A percentile compares a stretch with the other conserved stretches of the same genome.
Evolutionary conservation across 2,329 filamentous ascomycete genomes (phyloP).

Genomic region (Chalaropsis ovoidea): DNA sequence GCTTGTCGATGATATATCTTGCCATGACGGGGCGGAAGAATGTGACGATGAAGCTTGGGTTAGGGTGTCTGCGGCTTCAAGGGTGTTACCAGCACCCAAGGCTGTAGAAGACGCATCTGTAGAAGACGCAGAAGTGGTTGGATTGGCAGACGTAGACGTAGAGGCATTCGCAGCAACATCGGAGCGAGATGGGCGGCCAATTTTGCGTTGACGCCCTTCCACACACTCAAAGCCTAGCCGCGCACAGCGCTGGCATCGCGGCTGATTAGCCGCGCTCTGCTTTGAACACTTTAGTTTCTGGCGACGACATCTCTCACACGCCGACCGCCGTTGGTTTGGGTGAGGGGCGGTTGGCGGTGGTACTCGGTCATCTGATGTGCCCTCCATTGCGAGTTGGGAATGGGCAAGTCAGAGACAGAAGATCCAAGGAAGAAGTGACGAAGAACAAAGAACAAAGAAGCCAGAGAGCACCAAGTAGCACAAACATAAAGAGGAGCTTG

Average conservation of each 20-base stretch:
- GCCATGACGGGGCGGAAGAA: background rate
- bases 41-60: background rate
- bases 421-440: background rate
- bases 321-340: constrained; percentile 32
- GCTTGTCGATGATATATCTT: constrained; percentile 1
- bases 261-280: constrained; percentile 25
- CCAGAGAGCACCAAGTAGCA: background rate
- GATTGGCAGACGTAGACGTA: background rate
- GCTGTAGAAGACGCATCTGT: background rate
- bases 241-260: constrained; percentile 30
- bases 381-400: background rate
- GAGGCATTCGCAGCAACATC: constrained; percentile 19
- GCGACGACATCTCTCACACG: constrained; percentile 32
- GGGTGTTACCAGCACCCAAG: background rate
- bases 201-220: constrained; percentile 30
- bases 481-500: background rate
- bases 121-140: background rate
- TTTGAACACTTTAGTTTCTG: constrained; percentile 32
- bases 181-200: constrained; percentile 31
- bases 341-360: constrained; percentile 27
- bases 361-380: background rate
- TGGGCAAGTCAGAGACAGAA: background rate
- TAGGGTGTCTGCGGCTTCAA: background rate
- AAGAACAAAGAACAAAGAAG: background rate
- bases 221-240: constrained; percentile 30